Evolutionary conservation across 768 basidiomycete species (phyloP).

Genomic region (Coprinopsis strossmayeri): DNA sequence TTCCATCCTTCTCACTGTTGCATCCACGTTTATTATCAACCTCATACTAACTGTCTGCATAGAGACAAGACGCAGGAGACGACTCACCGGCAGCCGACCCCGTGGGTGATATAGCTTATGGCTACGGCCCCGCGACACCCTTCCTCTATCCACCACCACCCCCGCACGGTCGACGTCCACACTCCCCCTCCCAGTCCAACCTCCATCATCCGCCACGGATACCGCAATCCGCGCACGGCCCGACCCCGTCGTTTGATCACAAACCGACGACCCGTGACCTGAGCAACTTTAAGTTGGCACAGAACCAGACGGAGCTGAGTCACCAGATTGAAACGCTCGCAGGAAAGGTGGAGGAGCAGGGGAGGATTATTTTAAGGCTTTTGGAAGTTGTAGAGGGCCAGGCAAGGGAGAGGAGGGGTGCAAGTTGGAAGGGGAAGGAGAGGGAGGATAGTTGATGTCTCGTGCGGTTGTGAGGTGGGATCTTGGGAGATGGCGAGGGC

Average conservation of each 20-base stretch:
- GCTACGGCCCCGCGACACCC: neutral
- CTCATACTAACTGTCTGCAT: too few relatives aligned
- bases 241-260: conserved; percentile 2
- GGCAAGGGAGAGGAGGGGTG: neutral
- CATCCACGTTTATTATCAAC: too few relatives aligned
- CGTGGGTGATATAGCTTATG: neutral
- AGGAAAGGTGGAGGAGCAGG: conserved; percentile 51
- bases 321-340: conserved; percentile 57
- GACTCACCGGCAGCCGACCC: neutral
- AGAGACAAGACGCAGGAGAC: neutral
- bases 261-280: conserved; percentile 29
- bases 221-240: conserved; percentile 3
- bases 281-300: conserved; percentile 52
- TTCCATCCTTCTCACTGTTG: too few relatives aligned
- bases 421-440: neutral
- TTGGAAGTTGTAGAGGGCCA: conserved; percentile 22
- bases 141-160: neutral
- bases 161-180: conserved; percentile 7
- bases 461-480: too few relatives aligned
- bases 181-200: neutral
- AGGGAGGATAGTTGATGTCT: neutral
- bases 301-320: conserved; percentile 62
- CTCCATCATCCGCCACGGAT: conserved; percentile 8
- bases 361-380: conserved; percentile 40
- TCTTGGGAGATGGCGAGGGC: too few relatives aligned